Conservation (phyloP, 2,329 filamentous ascomycete genomes). For the Scopulariopsis brevicaulis region DNA sequence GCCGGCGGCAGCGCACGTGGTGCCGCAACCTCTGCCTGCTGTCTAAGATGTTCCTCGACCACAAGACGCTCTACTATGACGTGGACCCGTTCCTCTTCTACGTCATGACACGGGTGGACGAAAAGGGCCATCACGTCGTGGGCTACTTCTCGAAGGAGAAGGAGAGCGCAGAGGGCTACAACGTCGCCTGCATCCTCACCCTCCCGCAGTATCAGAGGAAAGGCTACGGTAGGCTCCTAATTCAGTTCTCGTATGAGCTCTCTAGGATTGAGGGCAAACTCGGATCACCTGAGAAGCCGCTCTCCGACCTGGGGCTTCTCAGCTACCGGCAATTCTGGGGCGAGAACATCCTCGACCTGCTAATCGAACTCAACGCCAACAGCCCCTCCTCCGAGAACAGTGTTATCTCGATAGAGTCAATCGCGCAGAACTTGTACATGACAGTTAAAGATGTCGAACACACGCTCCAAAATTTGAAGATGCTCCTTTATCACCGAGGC, state of each 20-base stretch:
- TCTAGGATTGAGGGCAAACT: constrained; percentile 92
- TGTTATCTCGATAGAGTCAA: constrained; percentile 73
- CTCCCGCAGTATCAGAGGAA: constrained; percentile 93
- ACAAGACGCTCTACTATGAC: constrained; percentile 98
- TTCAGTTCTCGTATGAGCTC: constrained; percentile 95
- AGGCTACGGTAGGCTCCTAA: constrained; percentile 84
- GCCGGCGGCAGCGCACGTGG: constrained; percentile 86
- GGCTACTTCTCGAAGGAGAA: constrained; percentile 99
- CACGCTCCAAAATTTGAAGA: constrained; percentile 84
- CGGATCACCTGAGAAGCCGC: constrained; percentile 90
- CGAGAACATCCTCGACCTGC: constrained; percentile 79
- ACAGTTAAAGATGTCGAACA: constrained; percentile 96
- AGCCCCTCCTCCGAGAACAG: constrained; percentile 28
- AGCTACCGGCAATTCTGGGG: constrained; percentile 98
- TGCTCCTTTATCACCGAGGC: constrained; percentile 92
- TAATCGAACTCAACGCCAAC: constrained; percentile 60
- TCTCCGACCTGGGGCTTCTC: constrained; percentile 84
- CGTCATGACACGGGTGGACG: constrained; percentile 85
- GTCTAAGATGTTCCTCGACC: constrained; percentile 92
- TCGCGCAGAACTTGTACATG: constrained; percentile 76
- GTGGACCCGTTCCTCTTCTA: constrained; percentile 99
- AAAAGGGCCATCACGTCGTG: constrained; percentile 88
- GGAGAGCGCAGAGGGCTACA: constrained; percentile 92
- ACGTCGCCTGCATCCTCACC: constrained; percentile 94
- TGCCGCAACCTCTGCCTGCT: constrained; percentile 92